phyloP scores from a whole-genome alignment of 2,329 filamentous ascomycete species.

The Pyrenochaeta sp. region DNA sequence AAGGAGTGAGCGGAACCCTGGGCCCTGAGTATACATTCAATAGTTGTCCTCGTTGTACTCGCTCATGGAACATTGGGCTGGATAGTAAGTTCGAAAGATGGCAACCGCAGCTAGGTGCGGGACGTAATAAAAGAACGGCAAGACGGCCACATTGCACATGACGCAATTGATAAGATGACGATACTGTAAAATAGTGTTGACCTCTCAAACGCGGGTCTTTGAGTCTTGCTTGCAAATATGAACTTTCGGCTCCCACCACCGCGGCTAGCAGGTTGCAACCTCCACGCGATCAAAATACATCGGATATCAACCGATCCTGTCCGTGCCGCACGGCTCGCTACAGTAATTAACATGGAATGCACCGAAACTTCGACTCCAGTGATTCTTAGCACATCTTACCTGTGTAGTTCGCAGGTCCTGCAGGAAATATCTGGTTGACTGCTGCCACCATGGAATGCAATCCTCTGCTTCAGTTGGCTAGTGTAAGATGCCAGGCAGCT shows the following conservation, averaged over 20 bases:
- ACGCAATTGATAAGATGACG: neutral
- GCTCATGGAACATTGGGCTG: neutral
- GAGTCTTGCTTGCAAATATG: neutral
- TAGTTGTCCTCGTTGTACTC: neutral
- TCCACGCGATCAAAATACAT: neutral
- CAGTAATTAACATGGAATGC: neutral
- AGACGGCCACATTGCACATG: neutral
- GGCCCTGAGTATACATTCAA: neutral
- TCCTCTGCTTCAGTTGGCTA: neutral
- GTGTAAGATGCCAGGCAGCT: neutral
- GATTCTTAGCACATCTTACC: neutral
- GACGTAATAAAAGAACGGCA: neutral
- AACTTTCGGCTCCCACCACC: neutral
- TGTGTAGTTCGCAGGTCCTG: neutral
- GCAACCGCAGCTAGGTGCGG: neutral
- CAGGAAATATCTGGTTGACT: neutral
- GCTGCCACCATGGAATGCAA: neutral
- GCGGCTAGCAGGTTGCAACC: neutral
- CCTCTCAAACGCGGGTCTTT: neutral
- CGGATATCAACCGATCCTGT: neutral
- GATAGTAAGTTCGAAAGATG: neutral
- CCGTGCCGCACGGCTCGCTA: neutral
- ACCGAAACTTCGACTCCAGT: neutral
- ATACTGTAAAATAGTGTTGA: neutral
- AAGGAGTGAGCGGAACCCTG: neutral